Evolutionary conservation across 2,329 filamentous ascomycete genomes (phyloP).

Genomic region (Monosporascus sp.): DNA sequence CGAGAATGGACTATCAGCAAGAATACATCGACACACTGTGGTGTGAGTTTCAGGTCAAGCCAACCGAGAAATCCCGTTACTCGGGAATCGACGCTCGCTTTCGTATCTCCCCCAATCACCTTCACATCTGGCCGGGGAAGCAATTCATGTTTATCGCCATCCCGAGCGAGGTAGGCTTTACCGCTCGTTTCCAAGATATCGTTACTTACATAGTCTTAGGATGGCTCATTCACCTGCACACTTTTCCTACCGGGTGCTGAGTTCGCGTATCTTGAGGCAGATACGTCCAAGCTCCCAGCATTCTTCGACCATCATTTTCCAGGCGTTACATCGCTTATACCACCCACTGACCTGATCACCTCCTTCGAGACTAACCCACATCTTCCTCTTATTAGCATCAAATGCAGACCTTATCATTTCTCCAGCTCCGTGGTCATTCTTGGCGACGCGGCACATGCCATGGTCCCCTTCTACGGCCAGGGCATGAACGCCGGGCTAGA

Average conservation of each 20-base stretch:
- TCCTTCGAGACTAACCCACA: slow-evolving; percentile 83
- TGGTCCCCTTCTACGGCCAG: slow-evolving; percentile 98
- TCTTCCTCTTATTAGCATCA: slow-evolving; percentile 87
- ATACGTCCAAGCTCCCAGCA: slow-evolving; percentile 52
- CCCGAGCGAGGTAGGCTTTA: slow-evolving; percentile 54
- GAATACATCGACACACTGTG: slow-evolving; percentile 94
- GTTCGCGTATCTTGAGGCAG: slow-evolving; percentile 62
- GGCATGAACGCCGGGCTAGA: slow-evolving; percentile 97
- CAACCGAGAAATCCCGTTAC: slow-evolving; percentile 30
- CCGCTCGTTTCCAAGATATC: background rate
- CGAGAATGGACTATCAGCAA: slow-evolving; percentile 85
- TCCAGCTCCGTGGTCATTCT: slow-evolving; percentile 73
- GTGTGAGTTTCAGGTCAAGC: slow-evolving; percentile 87
- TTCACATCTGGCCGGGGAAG: slow-evolving; percentile 95
- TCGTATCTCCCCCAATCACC: slow-evolving; percentile 80
- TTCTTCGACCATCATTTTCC: slow-evolving; percentile 87
- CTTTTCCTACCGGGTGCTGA: slow-evolving; percentile 75
- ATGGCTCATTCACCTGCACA: slow-evolving; percentile 92
- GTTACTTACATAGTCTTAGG: slow-evolving; percentile 38
- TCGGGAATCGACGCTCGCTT: slow-evolving; percentile 47
- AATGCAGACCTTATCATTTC: slow-evolving; percentile 85
- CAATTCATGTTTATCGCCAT: slow-evolving; percentile 99
- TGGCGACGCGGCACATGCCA: slow-evolving; percentile 92
- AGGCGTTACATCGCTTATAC: slow-evolving; percentile 70
- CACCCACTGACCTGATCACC: slow-evolving; percentile 58